Evolutionary conservation across 2,329 filamentous ascomycete genomes (phyloP), one percentile per base, ranked within the genome.

Genomic region (Verruconis gallopava): DNA sequence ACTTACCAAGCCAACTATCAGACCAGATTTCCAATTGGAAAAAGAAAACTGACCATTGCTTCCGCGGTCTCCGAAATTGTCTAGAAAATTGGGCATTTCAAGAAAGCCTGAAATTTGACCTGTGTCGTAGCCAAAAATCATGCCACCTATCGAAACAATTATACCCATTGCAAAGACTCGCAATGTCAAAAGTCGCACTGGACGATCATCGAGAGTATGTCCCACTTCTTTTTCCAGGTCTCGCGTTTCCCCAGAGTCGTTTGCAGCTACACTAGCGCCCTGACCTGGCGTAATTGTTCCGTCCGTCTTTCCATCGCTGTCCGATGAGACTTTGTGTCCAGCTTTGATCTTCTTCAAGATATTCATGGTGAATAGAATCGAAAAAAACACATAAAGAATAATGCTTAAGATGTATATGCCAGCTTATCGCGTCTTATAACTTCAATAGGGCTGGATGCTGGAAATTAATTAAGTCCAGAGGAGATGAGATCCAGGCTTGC

Each of bases 1-100:
- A n/a, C n/a, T n/a, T n/a, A n/a, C n/a, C n/a, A 58, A 51, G 25
- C 55, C 47, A 51, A 63, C 62, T 22, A 63, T 64, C 21, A 55
- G 55, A 21, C 63, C 61, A 42, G 62, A 60, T 21, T 55, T 50
- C 20, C 49, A 47, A 32, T 53, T 50, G 15, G 45, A 53, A 49
- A 60, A 60, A 14, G 30, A 30, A 21, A 22, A 35, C 20, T 45
- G 12, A 3, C 43, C 43, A 21, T 44, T 17, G 3, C 36, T 28
- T 11, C 21, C 34, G 5, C 15, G 38, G 22, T 46, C 44, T 17
- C 18, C 40, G 32, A 46, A 46, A 13, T 17, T 38, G 6, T 45
- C 19, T 18, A 46, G 30, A 21, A 46, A 46, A 32, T 46, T 35
- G 20, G 40, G 21, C 44, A 46, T 46, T 34, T 44, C 44, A 12